These are phyloP conservation scores for Heterobasidion annosum DNA, from an alignment of 1,284 basidiomycete species.

Conservation along the genomic window DNA sequence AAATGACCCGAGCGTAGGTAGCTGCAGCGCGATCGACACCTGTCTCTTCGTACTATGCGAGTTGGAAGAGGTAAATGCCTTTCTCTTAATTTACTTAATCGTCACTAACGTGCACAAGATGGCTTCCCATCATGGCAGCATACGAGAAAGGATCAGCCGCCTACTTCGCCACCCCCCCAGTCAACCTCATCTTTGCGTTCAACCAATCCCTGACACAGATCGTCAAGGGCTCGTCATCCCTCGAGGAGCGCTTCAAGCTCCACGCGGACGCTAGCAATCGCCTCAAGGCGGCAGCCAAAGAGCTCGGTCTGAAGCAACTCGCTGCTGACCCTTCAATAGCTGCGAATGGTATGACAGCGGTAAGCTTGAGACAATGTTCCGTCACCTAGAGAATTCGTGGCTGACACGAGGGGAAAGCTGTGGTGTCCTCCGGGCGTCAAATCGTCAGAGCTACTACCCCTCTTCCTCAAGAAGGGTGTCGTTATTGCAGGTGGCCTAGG, in stretches of 20 bases:
- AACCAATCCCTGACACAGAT: slow-evolving; percentile 75
- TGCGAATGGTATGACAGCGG: slow-evolving; percentile 94
- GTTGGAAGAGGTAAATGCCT: slow-evolving; percentile 67
- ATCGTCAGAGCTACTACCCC: slow-evolving; percentile 69
- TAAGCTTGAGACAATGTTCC: slow-evolving; percentile 19
- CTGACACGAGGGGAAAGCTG: slow-evolving; percentile 26
- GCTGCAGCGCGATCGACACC: slow-evolving; percentile 66
- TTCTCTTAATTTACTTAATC: not conserved
- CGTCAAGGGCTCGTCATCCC: slow-evolving; percentile 44
- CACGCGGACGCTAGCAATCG: slow-evolving; percentile 71
- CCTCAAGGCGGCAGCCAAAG: slow-evolving; percentile 64
- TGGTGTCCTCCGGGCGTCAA: slow-evolving; percentile 75
- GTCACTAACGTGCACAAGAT: slow-evolving; percentile 33
- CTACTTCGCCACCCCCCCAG: slow-evolving; percentile 94
- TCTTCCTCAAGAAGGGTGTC: slow-evolving; percentile 61
- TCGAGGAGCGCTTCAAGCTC: slow-evolving; percentile 74
- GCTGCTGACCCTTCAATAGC: slow-evolving; percentile 52
- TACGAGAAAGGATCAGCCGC: slow-evolving; percentile 70
- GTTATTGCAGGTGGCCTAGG: slow-evolving; percentile 90
- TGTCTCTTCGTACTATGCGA: slow-evolving; percentile 79
- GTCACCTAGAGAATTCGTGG: not conserved
- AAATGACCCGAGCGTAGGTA: slow-evolving; percentile 28
- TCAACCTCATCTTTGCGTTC: slow-evolving; percentile 92
- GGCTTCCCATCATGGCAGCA: slow-evolving; percentile 90
- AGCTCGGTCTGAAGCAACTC: slow-evolving; percentile 71